Evolutionary conservation across 768 basidiomycete genomes (phyloP).

Genomic region (Naganishia vaughanmartiniae): DNA sequence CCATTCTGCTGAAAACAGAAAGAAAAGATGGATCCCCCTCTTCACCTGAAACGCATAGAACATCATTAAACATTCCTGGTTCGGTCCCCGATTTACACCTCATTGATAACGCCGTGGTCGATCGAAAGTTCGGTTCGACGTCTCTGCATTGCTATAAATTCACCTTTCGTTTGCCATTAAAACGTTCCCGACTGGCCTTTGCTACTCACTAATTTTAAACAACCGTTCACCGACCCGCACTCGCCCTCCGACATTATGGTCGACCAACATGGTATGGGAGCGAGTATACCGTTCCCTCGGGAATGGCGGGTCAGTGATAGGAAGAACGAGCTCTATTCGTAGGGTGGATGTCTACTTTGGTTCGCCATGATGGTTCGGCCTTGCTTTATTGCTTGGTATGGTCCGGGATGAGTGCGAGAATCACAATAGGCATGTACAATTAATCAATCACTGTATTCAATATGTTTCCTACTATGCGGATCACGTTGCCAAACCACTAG

Average conservation of each 20-base stretch:
- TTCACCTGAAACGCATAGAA: conserved; percentile 26
- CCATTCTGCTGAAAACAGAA: background rate
- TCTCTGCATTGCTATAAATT: background rate
- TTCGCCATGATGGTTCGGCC: conserved; percentile 21
- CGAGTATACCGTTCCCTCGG: conserved; percentile 17
- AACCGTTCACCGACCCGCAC: conserved; percentile 18
- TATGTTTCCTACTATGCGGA: background rate
- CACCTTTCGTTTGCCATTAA: background rate
- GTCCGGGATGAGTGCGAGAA: conserved; percentile 22
- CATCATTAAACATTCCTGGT: background rate
- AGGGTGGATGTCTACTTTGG: conserved; percentile 25
- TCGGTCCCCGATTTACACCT: too few species aligned
- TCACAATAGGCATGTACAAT: conserved; percentile 27
- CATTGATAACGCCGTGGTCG: background rate
- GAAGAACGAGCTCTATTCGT: conserved; percentile 11
- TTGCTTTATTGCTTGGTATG: conserved; percentile 3
- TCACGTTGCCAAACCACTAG: background rate
- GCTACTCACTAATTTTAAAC: conserved; percentile 22
- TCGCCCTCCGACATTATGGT: conserved; percentile 2
- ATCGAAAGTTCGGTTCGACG: background rate
- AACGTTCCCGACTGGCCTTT: background rate
- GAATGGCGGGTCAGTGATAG: conserved; percentile 19
- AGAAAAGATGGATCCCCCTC: background rate
- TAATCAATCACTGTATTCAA: background rate
- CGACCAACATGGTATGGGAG: background rate